Evolutionary conservation across 371 early-diverging fungal species (phyloP).

Genomic region (Coemansia sp.): DNA sequence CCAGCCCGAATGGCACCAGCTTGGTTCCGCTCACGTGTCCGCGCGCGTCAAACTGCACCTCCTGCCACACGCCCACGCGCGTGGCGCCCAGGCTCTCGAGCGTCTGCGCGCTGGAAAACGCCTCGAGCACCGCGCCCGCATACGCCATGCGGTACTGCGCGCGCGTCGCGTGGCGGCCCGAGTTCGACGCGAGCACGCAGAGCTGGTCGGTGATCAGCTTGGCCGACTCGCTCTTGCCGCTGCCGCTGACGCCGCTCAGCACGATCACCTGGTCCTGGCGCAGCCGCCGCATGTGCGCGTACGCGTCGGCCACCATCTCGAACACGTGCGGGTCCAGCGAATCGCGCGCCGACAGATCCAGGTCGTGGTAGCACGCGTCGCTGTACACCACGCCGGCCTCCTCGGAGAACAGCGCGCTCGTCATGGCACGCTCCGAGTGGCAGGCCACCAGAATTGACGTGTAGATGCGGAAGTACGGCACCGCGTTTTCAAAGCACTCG

Average conservation of each 20-base stretch:
- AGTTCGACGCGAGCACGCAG: conserved; percentile 66
- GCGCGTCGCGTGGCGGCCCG: conserved; percentile 65
- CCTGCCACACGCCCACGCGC: conserved; percentile 81
- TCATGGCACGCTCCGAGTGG: conserved; percentile 28
- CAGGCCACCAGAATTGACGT: conserved; percentile 51
- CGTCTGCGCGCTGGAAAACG: conserved; percentile 83
- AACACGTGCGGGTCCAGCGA: conserved; percentile 45
- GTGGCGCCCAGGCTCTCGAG: conserved; percentile 73
- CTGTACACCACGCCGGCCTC: conserved; percentile 42
- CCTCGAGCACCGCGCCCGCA: conserved; percentile 72
- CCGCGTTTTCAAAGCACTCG: conserved; percentile 19
- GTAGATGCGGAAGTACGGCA: conserved; percentile 48
- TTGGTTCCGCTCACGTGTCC: conserved; percentile 87
- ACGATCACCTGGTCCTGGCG: conserved; percentile 81
- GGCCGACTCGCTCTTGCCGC: conserved; percentile 76
- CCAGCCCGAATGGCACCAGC: conserved; percentile 82
- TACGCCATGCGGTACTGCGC: conserved; percentile 72
- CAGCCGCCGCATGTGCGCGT: conserved; percentile 78
- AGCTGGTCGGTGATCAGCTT: conserved; percentile 67
- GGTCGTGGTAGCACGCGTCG: conserved; percentile 47
- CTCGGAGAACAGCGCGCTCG: conserved; percentile 27
- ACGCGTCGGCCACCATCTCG: conserved; percentile 55
- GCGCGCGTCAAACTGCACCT: conserved; percentile 80
- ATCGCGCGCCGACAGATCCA: conserved; percentile 39
- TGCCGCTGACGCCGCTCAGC: conserved; percentile 78